Evolutionary conservation across 441 rosid genomes (phyloP), one percentile per base, ranked within the genome.

Genomic region (Adansonia madagascariensis): DNA sequence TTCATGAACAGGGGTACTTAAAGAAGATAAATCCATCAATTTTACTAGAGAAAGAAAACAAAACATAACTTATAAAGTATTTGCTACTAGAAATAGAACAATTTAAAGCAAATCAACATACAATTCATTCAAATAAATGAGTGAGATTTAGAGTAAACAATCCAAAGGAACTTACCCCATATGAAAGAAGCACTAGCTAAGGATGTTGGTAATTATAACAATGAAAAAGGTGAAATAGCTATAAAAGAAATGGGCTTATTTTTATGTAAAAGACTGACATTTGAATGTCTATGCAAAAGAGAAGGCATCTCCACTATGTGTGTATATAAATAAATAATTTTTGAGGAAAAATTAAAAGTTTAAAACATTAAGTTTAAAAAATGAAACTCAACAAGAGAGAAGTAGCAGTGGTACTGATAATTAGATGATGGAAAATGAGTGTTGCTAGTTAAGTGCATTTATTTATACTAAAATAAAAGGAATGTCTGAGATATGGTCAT

Each of bases 181-280:
- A 31, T 63, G 68, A 66, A 66, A 62, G 67, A 62, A 66, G 71
- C 71, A 43, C 27, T 41, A 66, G 71, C 15, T 43, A 52, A 63
- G 20, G 10, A 20, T 1, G 20, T 12, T 14, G 67, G 3, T 1
- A 50, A 20, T 14, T 31, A 44, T 9, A 31, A 62, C 3, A 24
- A 24, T 24, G 27, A 24, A 24, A 24, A 24, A 35, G 47, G 15
- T 27, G 71, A 61, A 24, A 6, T 61, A 6, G 43, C 41, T 6
- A 24, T 41, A 24, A 61, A 61, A 61, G 8, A 18, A 43, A 66
- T 9, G 20, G 27, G 50, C 15, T 17, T 8, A 41, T 8, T 66
- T 66, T 24, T 24, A 24, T 24, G 27, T 24, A 24, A 24, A 0
- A 24, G 27, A 24, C 27, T 24, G 27, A 24, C 27, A 24, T 24